Percentiles rank a stretch among this genome's conserved stretches.
Conservation (phyloP, 257 asterid species). For the Solanum pennellii region DNA sequence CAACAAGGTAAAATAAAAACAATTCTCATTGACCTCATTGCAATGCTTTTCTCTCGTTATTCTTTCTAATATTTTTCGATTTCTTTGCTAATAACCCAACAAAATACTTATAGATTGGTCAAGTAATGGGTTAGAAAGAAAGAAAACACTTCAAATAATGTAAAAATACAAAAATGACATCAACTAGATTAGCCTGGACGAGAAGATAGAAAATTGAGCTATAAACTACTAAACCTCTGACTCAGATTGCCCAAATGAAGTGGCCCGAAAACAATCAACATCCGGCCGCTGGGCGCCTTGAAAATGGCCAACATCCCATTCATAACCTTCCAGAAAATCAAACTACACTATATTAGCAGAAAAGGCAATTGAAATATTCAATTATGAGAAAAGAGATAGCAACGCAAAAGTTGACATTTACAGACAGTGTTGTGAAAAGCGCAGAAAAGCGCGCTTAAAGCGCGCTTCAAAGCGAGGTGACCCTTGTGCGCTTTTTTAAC, state of each 20-base stretch:
- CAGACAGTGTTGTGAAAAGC: background rate
- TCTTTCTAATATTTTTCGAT: background rate
- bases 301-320: slow-evolving; percentile 98
- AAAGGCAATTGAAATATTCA: background rate
- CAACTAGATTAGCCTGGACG: background rate
- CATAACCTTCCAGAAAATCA: slow-evolving; percentile 55
- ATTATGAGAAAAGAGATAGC: background rate
- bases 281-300: slow-evolving; percentile 82
- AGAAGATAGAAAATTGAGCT: background rate
- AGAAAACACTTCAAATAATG: background rate
- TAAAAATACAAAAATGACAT: background rate
- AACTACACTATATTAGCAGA: background rate
- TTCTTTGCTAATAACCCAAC: background rate
- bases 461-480: too few species aligned
- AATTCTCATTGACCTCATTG: background rate
- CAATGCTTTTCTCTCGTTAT: background rate
- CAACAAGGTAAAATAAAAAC: background rate
- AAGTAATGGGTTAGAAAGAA: background rate
- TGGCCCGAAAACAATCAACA: slow-evolving; percentile 84
- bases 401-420: background rate
- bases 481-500: too few species aligned
- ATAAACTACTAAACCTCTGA: slow-evolving; percentile 38
- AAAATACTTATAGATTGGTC: background rate
- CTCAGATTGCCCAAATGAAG: slow-evolving; percentile 70
- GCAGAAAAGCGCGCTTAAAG: too few species aligned